These are phyloP conservation scores for Trifolium dubium DNA, from an alignment of 306 rosid species.

Conservation along the genomic window DNA sequence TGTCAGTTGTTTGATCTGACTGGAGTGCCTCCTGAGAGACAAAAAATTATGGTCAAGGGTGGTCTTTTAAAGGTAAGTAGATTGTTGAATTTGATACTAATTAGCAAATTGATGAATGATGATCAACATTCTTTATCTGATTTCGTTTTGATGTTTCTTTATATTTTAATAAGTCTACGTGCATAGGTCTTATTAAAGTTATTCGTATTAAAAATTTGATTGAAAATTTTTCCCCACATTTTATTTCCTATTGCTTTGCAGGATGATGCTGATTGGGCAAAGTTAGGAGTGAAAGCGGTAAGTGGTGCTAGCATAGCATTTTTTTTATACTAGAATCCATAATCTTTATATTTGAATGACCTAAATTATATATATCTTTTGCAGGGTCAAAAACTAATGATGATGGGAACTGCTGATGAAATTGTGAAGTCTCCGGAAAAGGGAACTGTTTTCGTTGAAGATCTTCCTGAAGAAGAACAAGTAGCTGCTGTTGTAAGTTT, in stretches of 20 bases:
- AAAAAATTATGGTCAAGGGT: slow-evolving; percentile 98
- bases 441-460: slow-evolving; percentile 89
- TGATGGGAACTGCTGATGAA: slow-evolving; percentile 99
- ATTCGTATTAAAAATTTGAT: neutral
- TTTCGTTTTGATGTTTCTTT: slow-evolving; percentile 29
- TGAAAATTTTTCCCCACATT: neutral
- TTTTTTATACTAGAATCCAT: slow-evolving; percentile 5
- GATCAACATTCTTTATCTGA: neutral
- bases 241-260: slow-evolving; percentile 44
- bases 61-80: slow-evolving; percentile 83
- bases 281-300: slow-evolving; percentile 84
- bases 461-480: slow-evolving; percentile 99
- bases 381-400: slow-evolving; percentile 98
- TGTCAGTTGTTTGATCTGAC: slow-evolving; percentile 93
- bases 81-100: slow-evolving; percentile 19
- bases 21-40: slow-evolving; percentile 97
- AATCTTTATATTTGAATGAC: slow-evolving; percentile 19
- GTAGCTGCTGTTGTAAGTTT: slow-evolving; percentile 69
- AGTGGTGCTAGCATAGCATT: slow-evolving; percentile 35
- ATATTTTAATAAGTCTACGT: neutral
- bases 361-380: slow-evolving; percentile 38
- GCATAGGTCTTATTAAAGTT: neutral
- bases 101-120: neutral
- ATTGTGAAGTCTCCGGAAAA: slow-evolving; percentile 90
- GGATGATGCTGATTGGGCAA: slow-evolving; percentile 96